Evolutionary conservation across 495 filamentous ascomycete genomes (phyloP).

Genomic region (Gamarada debralockiae): DNA sequence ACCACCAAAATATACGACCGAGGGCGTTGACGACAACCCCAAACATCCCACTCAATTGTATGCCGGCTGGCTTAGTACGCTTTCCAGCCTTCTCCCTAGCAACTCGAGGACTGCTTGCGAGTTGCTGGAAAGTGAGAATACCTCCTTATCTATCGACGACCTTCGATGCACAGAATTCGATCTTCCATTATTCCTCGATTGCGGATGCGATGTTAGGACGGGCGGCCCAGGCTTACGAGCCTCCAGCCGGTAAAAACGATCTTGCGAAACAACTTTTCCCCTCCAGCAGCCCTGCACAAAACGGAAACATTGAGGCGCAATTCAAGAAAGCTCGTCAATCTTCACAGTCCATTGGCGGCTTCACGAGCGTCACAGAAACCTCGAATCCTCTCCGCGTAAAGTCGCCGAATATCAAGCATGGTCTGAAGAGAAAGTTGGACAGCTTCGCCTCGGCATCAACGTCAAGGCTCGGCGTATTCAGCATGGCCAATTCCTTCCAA

Average conservation of each 20-base stretch:
- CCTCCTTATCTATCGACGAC: slow-evolving; percentile 14
- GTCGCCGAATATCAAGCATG: slow-evolving; percentile 18
- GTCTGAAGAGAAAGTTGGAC: slow-evolving; percentile 1
- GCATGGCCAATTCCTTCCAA: slow-evolving; percentile 39
- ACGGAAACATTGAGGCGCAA: slow-evolving; percentile 28
- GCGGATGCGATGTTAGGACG: slow-evolving; percentile 36
- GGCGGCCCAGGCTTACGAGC: slow-evolving; percentile 30
- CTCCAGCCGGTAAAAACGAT: slow-evolving; percentile 22
- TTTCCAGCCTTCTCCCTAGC: slow-evolving; percentile 20
- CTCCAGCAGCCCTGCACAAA: slow-evolving; percentile 39
- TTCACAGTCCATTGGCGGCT: slow-evolving; percentile 22
- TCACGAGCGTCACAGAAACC: slow-evolving; percentile 16
- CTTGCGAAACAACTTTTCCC: slow-evolving; percentile 44
- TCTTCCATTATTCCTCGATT: slow-evolving; percentile 19
- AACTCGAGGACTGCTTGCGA: slow-evolving; percentile 16
- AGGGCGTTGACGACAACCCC: neutral
- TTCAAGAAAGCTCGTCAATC: slow-evolving; percentile 24
- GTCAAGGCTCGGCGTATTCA: slow-evolving; percentile 32
- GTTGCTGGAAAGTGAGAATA: slow-evolving; percentile 17
- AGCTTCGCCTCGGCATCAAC: slow-evolving; percentile 3
- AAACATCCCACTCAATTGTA: slow-evolving; percentile 21
- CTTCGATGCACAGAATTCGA: slow-evolving; percentile 12
- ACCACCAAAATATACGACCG: no score
- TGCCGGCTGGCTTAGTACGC: slow-evolving; percentile 18
- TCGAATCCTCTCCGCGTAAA: slow-evolving; percentile 15